phyloP scores from a whole-genome alignment of 2,329 filamentous ascomycete species.

The Sporothrix brunneoviolacea region DNA sequence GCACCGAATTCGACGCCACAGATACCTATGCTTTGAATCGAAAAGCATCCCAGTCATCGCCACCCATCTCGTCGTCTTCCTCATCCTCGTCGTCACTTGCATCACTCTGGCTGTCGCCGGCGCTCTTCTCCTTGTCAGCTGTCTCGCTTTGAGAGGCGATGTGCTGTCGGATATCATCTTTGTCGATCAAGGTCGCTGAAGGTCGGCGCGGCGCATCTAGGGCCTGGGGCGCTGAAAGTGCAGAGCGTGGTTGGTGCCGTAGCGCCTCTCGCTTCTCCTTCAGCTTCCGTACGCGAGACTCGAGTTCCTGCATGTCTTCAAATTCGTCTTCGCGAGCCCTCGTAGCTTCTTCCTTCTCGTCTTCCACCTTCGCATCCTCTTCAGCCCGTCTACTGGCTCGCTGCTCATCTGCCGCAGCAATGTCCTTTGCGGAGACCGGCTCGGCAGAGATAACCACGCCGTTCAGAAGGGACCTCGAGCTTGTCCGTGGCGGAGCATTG shows the following conservation, averaged over 20 bases:
- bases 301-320: constrained; percentile 75
- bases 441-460: constrained; percentile 60
- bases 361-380: constrained; percentile 50
- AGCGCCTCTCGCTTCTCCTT: constrained; percentile 67
- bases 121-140: constrained; percentile 32
- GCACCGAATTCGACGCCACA: no score
- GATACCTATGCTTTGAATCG: constrained; percentile 33
- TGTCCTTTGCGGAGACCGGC: constrained; percentile 57
- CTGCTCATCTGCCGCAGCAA: constrained; percentile 43
- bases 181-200: constrained; percentile 9
- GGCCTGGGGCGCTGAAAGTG: no score
- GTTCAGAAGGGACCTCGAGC: background rate
- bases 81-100: constrained; percentile 37
- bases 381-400: constrained; percentile 46
- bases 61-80: constrained; percentile 37
- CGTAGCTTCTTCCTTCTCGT: constrained; percentile 69
- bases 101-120: constrained; percentile 31
- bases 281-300: constrained; percentile 60
- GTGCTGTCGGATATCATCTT: constrained; percentile 15
- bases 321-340: constrained; percentile 70
- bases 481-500: constrained; percentile 45
- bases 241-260: constrained; percentile 31
- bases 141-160: constrained; percentile 27
- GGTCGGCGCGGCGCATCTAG: constrained; percentile 16
- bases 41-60: constrained; percentile 56